Evolutionary conservation across 75 land plant genomes (phyloP).

Genomic region (Cunninghamia lanceolata): DNA sequence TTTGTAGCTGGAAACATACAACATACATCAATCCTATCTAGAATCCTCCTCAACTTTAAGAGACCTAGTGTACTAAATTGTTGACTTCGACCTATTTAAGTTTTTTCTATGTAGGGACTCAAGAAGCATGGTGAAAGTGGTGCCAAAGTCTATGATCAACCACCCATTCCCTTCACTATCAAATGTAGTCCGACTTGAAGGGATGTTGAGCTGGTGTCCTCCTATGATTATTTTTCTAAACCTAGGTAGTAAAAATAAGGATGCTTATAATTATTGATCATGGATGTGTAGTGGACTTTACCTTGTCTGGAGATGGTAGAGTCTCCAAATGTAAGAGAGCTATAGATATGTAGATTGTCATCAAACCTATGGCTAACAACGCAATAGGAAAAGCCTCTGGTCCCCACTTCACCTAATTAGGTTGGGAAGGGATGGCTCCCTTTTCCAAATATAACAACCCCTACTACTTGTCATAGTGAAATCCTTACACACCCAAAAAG

Average conservation of each 20-base stretch:
- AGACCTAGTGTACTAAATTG: constrained; percentile 24
- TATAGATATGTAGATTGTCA: constrained; percentile 9
- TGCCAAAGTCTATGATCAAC: constrained; percentile 74
- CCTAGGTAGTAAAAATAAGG: too few species aligned
- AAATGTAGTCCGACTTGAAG: constrained; percentile 21
- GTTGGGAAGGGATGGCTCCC: constrained; percentile 59
- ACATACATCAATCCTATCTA: constrained; percentile 58
- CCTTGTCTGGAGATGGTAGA: constrained; percentile 1
- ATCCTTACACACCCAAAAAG: constrained; percentile 66
- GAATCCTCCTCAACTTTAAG: constrained; percentile 23
- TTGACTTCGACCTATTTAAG: constrained; percentile 25
- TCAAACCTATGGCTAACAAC: constrained; percentile 41
- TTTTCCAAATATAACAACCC: constrained; percentile 73
- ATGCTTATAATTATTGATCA: too few species aligned
- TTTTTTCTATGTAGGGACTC: constrained; percentile 23
- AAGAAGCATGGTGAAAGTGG: constrained; percentile 72
- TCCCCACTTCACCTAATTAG: constrained; percentile 36
- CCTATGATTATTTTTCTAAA: constrained; percentile 52
- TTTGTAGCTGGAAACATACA: constrained; percentile 18
- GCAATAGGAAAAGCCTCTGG: constrained; percentile 72
- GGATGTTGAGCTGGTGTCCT: constrained; percentile 26
- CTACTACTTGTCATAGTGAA: constrained; percentile 60
- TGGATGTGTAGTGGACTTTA: too few species aligned
- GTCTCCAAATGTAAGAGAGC: constrained; percentile 2
- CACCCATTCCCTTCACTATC: constrained; percentile 66